A percentile compares a stretch with the other conserved stretches of the same genome.
phyloP scores from a whole-genome alignment of 140 eudicot genomes.

The Flaveria floridana region DNA sequence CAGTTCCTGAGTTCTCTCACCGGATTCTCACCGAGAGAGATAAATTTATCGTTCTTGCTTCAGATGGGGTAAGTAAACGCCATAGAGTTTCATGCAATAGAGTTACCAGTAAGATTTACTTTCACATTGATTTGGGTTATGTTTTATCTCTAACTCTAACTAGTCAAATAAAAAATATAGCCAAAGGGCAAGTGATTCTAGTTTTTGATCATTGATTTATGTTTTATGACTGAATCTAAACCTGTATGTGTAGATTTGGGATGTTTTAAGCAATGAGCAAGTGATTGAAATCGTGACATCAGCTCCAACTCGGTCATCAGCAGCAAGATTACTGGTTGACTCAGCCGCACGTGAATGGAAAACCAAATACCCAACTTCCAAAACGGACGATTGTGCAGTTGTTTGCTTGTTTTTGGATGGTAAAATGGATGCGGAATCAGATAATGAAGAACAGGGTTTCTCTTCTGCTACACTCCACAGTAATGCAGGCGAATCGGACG shows the following conservation, averaged over 20 bases:
- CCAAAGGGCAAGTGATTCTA: no score
- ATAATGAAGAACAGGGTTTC: conserved; percentile 72
- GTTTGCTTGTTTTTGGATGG: conserved; percentile 82
- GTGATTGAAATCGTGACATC: conserved; percentile 70
- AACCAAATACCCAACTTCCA: conserved; percentile 77
- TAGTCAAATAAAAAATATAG: no score
- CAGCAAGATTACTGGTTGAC: conserved; percentile 64
- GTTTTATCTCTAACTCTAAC: no score
- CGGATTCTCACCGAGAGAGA: conserved; percentile 71
- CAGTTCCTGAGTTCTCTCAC: conserved; percentile 88
- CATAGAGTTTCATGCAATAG: no score
- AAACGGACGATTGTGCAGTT: conserved; percentile 86
- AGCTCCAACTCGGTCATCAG: conserved; percentile 66
- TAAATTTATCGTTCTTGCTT: conserved; percentile 84
- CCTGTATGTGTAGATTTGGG: conserved; percentile 27
- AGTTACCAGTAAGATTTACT: background rate
- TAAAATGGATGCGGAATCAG: conserved; percentile 88
- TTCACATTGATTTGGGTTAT: background rate
- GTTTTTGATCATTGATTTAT: no score
- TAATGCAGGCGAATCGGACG: conserved; percentile 76
- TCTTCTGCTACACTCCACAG: conserved; percentile 87
- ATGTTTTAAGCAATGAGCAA: conserved; percentile 73
- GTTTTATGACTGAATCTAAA: no score
- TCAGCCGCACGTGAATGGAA: conserved; percentile 86
- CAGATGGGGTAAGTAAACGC: conserved; percentile 76